A percentile compares a stretch with the other conserved stretches of the same genome.
phyloP scores from a whole-genome alignment of 2,329 filamentous ascomycete genomes.

The Sporothrix euskadiensis region DNA sequence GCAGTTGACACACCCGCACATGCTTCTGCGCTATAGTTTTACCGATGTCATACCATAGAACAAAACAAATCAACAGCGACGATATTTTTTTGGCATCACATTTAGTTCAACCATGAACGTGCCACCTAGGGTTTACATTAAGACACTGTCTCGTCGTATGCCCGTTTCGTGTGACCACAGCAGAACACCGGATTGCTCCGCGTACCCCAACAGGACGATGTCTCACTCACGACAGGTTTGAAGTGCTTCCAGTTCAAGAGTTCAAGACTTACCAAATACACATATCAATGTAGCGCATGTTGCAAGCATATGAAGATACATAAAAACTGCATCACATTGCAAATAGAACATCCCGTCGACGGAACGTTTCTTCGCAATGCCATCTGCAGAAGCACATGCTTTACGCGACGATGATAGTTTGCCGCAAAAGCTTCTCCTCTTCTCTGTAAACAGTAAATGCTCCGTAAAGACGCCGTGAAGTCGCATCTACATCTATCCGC shows the following conservation, averaged over 20 bases:
- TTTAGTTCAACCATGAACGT: neutral
- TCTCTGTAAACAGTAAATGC: neutral
- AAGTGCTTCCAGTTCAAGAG: neutral
- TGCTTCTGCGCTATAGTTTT: neutral
- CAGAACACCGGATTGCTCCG: neutral
- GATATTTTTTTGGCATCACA: neutral
- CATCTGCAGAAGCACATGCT: neutral
- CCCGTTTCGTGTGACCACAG: neutral
- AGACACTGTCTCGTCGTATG: conserved; percentile 13
- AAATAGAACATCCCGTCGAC: neutral
- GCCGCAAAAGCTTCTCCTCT: neutral
- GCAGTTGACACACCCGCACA: neutral
- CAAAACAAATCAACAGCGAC: neutral
- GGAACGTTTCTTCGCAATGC: neutral
- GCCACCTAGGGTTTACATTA: neutral
- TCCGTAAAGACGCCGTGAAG: conserved; percentile 12
- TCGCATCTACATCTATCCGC: neutral
- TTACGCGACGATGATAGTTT: neutral
- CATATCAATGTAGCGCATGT: neutral
- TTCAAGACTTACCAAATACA: neutral
- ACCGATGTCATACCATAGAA: neutral
- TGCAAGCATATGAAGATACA: neutral
- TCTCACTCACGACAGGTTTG: neutral
- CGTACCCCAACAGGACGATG: neutral
- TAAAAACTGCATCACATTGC: neutral